phyloP scores from a whole-genome alignment of 257 asterid species.

The Jaltomata sinuosa region DNA sequence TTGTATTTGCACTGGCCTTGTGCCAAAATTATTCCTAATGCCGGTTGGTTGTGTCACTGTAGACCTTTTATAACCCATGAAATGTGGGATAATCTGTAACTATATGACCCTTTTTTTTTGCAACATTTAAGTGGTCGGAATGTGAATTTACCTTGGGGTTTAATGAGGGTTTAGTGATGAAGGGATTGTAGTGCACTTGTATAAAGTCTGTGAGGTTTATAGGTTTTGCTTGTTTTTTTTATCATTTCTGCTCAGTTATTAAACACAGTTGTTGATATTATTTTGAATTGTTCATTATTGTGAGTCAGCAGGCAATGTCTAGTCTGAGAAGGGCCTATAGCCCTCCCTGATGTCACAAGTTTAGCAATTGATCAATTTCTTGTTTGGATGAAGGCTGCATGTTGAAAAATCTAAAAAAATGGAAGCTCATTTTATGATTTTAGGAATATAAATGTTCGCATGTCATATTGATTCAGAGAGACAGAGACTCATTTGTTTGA shows the following conservation, averaged over 20 bases:
- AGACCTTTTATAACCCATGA: not conserved
- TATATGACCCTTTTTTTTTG: not conserved
- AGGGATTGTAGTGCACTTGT: not conserved
- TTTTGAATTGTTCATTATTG: not conserved
- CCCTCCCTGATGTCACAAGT: not conserved
- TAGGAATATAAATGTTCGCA: not conserved
- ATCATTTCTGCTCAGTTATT: not conserved
- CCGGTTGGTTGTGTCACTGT: not conserved
- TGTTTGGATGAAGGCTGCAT: not conserved
- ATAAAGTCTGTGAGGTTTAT: not conserved
- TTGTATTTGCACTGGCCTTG: not conserved
- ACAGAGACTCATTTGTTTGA: not conserved
- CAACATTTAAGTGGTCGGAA: not conserved
- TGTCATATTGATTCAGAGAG: not conserved
- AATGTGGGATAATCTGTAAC: not conserved
- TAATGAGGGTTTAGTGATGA: not conserved
- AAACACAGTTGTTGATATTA: not conserved
- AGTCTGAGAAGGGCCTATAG: not conserved
- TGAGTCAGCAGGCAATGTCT: not conserved
- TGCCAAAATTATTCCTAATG: not conserved
- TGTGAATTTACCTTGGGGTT: not conserved
- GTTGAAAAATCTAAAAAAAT: not conserved
- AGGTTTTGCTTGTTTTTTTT: not conserved
- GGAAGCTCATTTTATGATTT: not conserved
- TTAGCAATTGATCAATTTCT: not conserved